Conservation (phyloP, 108 stramenopile genomes). For the Nannochloropsis oceanica region DNA sequence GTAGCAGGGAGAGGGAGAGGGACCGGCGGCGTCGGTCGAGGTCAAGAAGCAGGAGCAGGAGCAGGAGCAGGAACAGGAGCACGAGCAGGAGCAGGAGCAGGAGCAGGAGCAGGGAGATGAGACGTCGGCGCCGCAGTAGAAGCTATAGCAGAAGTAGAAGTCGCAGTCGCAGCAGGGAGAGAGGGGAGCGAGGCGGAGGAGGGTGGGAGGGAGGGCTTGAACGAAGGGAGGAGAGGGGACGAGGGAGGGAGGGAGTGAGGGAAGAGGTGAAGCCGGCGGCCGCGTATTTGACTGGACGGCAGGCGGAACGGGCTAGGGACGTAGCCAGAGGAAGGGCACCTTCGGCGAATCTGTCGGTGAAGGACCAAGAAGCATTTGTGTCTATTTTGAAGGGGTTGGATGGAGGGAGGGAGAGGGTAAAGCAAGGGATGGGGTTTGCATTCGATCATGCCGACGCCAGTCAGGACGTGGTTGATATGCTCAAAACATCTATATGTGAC, state of each 20-base stretch:
- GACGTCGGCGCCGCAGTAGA: neutral
- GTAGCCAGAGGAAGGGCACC: neutral
- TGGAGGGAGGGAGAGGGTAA: conserved; percentile 16
- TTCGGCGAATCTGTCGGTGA: neutral
- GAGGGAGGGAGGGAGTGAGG: no score
- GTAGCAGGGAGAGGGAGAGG: neutral
- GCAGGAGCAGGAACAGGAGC: neutral
- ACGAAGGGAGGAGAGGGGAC: no score
- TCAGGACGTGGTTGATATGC: conserved; percentile 30
- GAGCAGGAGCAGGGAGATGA: neutral
- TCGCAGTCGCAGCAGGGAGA: neutral
- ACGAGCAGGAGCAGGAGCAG: neutral
- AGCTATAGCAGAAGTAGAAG: neutral
- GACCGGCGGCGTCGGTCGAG: neutral
- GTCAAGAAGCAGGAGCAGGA: neutral
- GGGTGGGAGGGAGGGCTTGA: neutral
- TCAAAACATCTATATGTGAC: conserved; percentile 14
- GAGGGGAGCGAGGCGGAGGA: neutral
- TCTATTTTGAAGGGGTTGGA: neutral
- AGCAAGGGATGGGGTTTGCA: conserved; percentile 39
- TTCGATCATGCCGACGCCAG: conserved; percentile 35
- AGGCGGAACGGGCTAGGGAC: neutral
- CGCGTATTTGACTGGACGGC: conserved; percentile 5
- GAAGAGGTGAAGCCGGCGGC: neutral
- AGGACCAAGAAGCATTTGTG: neutral